Evolutionary conservation across 1,139 yeast species (phyloP).

Genomic region (Pichia cactophila): DNA sequence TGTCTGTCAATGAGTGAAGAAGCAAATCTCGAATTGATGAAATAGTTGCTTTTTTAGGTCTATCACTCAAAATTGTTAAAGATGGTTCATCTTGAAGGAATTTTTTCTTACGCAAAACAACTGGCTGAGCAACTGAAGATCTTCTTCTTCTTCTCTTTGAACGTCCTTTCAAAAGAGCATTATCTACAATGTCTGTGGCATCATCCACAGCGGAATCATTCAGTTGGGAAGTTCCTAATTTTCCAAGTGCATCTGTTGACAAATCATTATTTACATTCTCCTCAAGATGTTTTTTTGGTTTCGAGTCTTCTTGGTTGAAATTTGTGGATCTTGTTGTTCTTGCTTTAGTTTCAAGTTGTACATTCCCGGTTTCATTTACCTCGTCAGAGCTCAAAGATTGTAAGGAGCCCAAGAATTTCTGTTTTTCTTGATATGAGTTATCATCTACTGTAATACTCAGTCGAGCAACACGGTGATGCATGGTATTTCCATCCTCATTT

Average conservation of each 20-base stretch:
- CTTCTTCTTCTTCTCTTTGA: constrained; percentile 42
- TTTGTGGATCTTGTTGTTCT: background rate
- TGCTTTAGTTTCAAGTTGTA: background rate
- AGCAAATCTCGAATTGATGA: constrained; percentile 47
- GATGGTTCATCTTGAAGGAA: constrained; percentile 27
- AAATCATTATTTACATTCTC: background rate
- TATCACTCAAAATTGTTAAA: constrained; percentile 15
- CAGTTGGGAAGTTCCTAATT: background rate
- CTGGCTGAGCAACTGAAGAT: constrained; percentile 33
- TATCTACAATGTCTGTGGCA: constrained; percentile 6
- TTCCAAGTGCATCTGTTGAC: no score
- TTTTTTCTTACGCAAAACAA: constrained; percentile 29
- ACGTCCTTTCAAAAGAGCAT: constrained; percentile 1
- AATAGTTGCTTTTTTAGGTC: constrained; percentile 30
- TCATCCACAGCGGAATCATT: background rate
- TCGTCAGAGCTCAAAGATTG: background rate
- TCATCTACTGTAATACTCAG: constrained; percentile 25
- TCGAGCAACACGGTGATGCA: constrained; percentile 26
- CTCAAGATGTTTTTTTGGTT: background rate
- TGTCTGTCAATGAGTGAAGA: constrained; percentile 38
- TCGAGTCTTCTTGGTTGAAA: constrained; percentile 5
- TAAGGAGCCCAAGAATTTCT: constrained; percentile 11
- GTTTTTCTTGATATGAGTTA: constrained; percentile 14
- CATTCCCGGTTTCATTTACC: background rate
- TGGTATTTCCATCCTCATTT: constrained; percentile 13